Percentiles rank a stretch among this genome's conserved stretches.
Evolutionary conservation across 148 eudicot species (phyloP).

Genomic region (Heliamphora exappendiculata): DNA sequence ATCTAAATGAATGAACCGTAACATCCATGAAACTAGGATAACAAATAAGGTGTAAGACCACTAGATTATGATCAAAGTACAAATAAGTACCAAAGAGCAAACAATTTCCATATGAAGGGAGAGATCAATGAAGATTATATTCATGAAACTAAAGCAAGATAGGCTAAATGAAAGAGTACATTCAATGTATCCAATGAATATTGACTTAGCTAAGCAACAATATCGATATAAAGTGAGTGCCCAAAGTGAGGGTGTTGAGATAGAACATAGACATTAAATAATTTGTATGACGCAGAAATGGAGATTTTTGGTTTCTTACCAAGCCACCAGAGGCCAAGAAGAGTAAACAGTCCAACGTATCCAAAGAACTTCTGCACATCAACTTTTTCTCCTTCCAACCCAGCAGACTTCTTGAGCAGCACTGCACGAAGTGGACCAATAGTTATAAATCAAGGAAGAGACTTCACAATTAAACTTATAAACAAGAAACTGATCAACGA

Average conservation of each 20-base stretch:
- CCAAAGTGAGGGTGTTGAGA: background rate
- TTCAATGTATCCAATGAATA: background rate
- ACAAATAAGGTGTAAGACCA: too few relatives aligned
- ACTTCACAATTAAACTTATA: background rate
- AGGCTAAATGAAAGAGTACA: background rate
- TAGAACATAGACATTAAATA: too few relatives aligned
- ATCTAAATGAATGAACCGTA: background rate
- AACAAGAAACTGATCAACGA: background rate
- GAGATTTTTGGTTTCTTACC: slow-evolving; percentile 15
- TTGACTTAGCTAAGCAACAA: background rate
- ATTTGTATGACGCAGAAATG: too few relatives aligned
- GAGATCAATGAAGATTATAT: background rate
- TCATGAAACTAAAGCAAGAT: background rate
- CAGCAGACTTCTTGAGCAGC: slow-evolving; percentile 34
- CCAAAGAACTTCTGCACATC: slow-evolving; percentile 39
- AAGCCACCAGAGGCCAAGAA: slow-evolving; percentile 44
- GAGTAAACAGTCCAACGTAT: slow-evolving; percentile 32
- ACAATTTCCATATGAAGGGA: background rate
- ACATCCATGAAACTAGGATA: background rate
- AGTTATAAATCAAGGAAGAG: background rate
- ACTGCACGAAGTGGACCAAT: slow-evolving; percentile 19
- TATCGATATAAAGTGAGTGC: background rate
- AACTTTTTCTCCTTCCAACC: slow-evolving; percentile 30
- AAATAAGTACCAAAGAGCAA: too few relatives aligned
- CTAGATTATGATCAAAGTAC: background rate